Conservation (phyloP, 2,329 filamentous ascomycete species). For the Polychaeton citri region DNA sequence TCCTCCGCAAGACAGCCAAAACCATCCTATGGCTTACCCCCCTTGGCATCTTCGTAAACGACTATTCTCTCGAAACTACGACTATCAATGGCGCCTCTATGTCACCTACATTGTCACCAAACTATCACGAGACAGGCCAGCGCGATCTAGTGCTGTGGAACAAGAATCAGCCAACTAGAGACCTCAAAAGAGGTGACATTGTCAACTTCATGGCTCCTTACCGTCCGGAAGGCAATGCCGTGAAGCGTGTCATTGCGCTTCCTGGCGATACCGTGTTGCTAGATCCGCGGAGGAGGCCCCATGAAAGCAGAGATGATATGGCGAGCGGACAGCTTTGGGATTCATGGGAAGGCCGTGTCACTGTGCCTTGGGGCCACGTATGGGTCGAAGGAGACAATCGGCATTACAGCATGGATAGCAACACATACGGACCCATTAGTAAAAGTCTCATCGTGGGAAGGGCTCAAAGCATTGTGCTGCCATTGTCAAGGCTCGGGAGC, state of each 20-base stretch:
- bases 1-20: not conserved
- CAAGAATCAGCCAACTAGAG: constrained; percentile 13
- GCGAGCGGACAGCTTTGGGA: constrained; percentile 17
- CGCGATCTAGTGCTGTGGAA: constrained; percentile 26
- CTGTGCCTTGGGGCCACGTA: constrained; percentile 70
- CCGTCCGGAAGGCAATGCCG: constrained; percentile 52
- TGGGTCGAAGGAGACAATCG: constrained; percentile 91
- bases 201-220: constrained; percentile 41
- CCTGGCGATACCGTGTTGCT: constrained; percentile 66
- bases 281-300: constrained; percentile 24
- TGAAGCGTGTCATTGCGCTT: constrained; percentile 75
- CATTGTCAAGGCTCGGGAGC: constrained; percentile 18
- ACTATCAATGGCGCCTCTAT: constrained; percentile 29
- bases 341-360: constrained; percentile 26
- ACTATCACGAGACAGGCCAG: constrained; percentile 24
- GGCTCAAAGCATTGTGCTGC: constrained; percentile 60
- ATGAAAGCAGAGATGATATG: constrained; percentile 23
- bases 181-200: constrained; percentile 29
- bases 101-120: constrained; percentile 32
- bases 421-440: constrained; percentile 64
- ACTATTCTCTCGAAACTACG: not conserved
- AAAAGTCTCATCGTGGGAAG: constrained; percentile 61
- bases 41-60: not conserved
- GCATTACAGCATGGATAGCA: constrained; percentile 65
- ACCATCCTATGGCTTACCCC: not conserved